Evolutionary conservation across 2,329 filamentous ascomycete genomes (phyloP).

Genomic region (Pestalotiopsis sp.): DNA sequence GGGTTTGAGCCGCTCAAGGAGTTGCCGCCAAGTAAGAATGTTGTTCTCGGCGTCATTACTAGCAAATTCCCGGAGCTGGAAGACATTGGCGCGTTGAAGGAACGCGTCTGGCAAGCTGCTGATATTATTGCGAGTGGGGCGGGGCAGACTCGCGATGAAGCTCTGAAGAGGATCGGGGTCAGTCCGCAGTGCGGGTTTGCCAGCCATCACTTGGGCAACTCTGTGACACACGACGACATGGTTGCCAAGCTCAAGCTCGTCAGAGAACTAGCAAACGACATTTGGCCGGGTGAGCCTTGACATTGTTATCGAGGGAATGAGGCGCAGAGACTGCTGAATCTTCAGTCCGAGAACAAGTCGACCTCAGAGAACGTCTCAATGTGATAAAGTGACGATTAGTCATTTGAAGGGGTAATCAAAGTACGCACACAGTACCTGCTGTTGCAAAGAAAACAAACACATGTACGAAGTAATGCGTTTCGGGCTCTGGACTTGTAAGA

Average conservation of each 20-base stretch:
- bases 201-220: slow-evolving; percentile 74
- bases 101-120: slow-evolving; percentile 61
- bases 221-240: slow-evolving; percentile 71
- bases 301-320: neutral
- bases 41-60: slow-evolving; percentile 66
- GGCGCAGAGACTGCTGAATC: neutral
- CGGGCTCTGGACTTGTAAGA: too few species aligned
- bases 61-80: slow-evolving; percentile 67
- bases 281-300: slow-evolving; percentile 60
- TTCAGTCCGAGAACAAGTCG: neutral
- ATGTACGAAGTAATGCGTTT: too few species aligned
- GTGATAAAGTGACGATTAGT: too few species aligned
- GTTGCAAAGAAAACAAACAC: too few species aligned
- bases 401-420: too few species aligned
- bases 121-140: slow-evolving; percentile 71
- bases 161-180: slow-evolving; percentile 68
- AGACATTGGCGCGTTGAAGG: slow-evolving; percentile 63
- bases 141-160: slow-evolving; percentile 66
- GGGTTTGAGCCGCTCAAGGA: slow-evolving; percentile 67
- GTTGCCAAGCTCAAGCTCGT: slow-evolving; percentile 73
- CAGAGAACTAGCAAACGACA: slow-evolving; percentile 69
- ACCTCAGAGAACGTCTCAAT: too few species aligned
- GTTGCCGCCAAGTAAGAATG: slow-evolving; percentile 63
- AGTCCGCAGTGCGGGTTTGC: slow-evolving; percentile 77
- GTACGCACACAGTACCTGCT: too few species aligned